Conservation (phyloP, 2,329 filamentous ascomycete species). For the Cadophora malorum region DNA sequence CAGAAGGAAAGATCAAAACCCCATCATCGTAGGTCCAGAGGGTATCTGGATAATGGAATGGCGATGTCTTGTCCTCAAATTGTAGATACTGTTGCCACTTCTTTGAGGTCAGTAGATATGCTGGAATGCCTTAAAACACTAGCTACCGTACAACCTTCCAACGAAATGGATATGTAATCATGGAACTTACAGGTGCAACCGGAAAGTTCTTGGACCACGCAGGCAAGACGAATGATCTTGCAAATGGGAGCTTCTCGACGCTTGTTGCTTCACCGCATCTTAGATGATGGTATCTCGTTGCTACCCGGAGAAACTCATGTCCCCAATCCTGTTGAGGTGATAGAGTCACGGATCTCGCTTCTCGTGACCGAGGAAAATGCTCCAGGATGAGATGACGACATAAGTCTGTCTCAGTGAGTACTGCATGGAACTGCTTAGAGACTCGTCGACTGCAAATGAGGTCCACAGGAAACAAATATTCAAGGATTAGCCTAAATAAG, state of each 20-base stretch:
- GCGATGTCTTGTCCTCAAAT: slow-evolving; percentile 48
- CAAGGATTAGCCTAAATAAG: slow-evolving; percentile 61
- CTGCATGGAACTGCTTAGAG: slow-evolving; percentile 54
- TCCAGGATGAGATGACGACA: slow-evolving; percentile 55
- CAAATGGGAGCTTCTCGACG: slow-evolving; percentile 53
- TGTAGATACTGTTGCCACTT: slow-evolving; percentile 54
- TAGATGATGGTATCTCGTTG: slow-evolving; percentile 61
- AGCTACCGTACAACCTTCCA: background rate
- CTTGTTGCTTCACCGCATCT: slow-evolving; percentile 53
- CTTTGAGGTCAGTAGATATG: background rate
- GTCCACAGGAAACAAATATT: slow-evolving; percentile 56
- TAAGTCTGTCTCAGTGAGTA: slow-evolving; percentile 56
- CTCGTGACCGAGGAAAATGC: slow-evolving; percentile 60
- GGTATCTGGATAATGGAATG: slow-evolving; percentile 55
- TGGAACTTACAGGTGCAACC: slow-evolving; percentile 44
- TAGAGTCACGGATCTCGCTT: slow-evolving; percentile 50
- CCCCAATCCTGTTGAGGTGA: slow-evolving; percentile 47
- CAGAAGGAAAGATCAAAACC: slow-evolving; percentile 59
- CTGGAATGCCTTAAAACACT: background rate
- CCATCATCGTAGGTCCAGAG: slow-evolving; percentile 62
- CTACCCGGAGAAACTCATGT: slow-evolving; percentile 55
- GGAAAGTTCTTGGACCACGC: slow-evolving; percentile 44
- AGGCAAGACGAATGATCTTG: slow-evolving; percentile 44
- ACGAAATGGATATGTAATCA: no score
- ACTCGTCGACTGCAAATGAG: slow-evolving; percentile 59